Evolutionary conservation across 257 asterid genomes (phyloP).

Genomic region (Salvia miltiorrhiza): DNA sequence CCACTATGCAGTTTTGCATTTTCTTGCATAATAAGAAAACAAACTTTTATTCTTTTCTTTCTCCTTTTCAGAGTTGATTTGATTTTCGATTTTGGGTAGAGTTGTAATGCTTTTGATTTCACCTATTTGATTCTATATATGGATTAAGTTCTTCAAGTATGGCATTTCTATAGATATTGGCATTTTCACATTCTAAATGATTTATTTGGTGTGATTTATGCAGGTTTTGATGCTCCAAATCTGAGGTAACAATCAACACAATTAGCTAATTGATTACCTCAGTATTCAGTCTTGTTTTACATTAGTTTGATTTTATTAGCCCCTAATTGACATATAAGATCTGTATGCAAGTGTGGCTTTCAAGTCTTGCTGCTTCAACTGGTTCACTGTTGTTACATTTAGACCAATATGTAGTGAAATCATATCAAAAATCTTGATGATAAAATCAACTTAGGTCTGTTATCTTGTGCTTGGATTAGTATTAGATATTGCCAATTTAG

Average conservation of each 20-base stretch:
- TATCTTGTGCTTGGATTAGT: background rate
- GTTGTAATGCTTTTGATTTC: background rate
- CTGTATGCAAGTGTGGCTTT: background rate
- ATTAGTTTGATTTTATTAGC: background rate
- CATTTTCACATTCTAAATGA: background rate
- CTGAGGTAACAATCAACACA: conserved; percentile 37
- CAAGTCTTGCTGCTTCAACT: background rate
- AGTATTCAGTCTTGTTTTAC: background rate
- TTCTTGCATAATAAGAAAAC: too few species aligned
- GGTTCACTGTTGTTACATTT: background rate
- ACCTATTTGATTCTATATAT: background rate
- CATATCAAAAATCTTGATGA: background rate
- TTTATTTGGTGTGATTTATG: conserved; percentile 4
- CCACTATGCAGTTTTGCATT: background rate
- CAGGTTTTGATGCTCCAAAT: conserved; percentile 72
- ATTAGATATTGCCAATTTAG: background rate
- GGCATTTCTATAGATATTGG: background rate
- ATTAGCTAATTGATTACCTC: background rate
- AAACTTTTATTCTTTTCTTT: background rate
- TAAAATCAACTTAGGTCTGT: background rate
- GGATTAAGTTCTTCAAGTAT: background rate
- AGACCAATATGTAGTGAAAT: background rate
- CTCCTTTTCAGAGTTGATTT: background rate
- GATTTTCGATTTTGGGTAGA: background rate
- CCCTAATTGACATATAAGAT: background rate